Base-by-base conservation (phyloP, 805 yeast species). In the Candida patagonica region DNA sequence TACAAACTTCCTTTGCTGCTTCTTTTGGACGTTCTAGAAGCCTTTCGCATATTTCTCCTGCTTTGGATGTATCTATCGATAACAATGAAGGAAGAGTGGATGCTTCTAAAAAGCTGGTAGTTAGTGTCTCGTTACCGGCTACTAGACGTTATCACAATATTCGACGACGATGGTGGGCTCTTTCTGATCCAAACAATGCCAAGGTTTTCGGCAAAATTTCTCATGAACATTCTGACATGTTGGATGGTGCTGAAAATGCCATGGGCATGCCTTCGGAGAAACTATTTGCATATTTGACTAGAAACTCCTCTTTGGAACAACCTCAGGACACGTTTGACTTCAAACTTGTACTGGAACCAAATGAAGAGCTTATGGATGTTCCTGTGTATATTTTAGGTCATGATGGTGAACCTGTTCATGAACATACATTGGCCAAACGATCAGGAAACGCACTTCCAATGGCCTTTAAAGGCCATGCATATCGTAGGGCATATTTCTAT, bases 91-190 rank as follows among this genome's bases (percentile, higher is more conserved):
- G 38, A 7, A 12, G 13, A 12, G 19, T 26, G 17, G 17, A 35
- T n/a, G 19, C 41, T 13, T 41, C 17, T 7, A 22, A 26, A 6
- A 35, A 29, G 24, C 31, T 51, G 20, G 37, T 47, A 6, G 22
- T 53, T 13, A 44, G 42, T 12, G 22, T 53, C 6, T 41, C 33
- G 13, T 40, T 54, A 22, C 56, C 57, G 6, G 26, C 50, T 2
- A 37, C 45, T 13, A 29, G 45, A 13, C 43, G 47, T 27, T 44
- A 50, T 27, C 45, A 49, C 39, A 47, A 51, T 33, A 23, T 54
- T 22, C 37, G 42, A 15, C 47, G 58, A 21, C 39, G 55, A 19
- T 54, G 58, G 58, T 49, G 52, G 51, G 51, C 54, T 25, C 38
- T 46, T 9, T 35, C 51, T 2, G 58, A 54, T 35, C 57, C 58